Percentiles rank a stretch among this genome's conserved stretches.
Evolutionary conservation across 192 early-diverging fungal genomes (phyloP).

Genomic region (Coemansia sp.): DNA sequence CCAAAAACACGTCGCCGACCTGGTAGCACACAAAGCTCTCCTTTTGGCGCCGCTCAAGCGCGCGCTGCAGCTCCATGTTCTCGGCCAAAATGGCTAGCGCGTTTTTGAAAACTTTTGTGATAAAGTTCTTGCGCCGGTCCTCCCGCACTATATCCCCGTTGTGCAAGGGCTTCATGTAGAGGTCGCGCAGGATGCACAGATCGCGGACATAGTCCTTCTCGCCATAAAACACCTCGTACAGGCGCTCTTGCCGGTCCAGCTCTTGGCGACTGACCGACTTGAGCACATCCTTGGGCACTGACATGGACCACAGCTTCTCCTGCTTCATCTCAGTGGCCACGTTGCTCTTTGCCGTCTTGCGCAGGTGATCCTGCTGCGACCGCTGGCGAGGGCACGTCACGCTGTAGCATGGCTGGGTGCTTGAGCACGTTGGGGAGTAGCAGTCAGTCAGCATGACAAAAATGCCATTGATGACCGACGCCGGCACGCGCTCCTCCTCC

Average conservation of each 20-base stretch:
- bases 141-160: slow-evolving; percentile 63
- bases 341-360: slow-evolving; percentile 49
- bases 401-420: slow-evolving; percentile 83
- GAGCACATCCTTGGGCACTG: slow-evolving; percentile 71
- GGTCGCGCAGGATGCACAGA: slow-evolving; percentile 73
- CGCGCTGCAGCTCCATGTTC: slow-evolving; percentile 61
- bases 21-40: slow-evolving; percentile 68
- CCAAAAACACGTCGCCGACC: slow-evolving; percentile 82
- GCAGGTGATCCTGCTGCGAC: slow-evolving; percentile 49
- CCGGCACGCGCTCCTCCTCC: slow-evolving; percentile 5
- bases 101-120: slow-evolving; percentile 78
- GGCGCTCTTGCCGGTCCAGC: slow-evolving; percentile 86
- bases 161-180: slow-evolving; percentile 66
- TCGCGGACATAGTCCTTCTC: slow-evolving; percentile 92
- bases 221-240: slow-evolving; percentile 89
- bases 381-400: slow-evolving; percentile 76
- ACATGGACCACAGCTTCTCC: slow-evolving; percentile 77
- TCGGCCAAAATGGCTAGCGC: slow-evolving; percentile 61
- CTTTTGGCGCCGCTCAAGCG: slow-evolving; percentile 64
- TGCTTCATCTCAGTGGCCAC: slow-evolving; percentile 57
- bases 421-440: slow-evolving; percentile 89
- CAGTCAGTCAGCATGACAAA: slow-evolving; percentile 89
- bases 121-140: slow-evolving; percentile 65
- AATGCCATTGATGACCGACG: slow-evolving; percentile 64
- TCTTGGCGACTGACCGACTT: slow-evolving; percentile 71